Percentiles rank a stretch among this genome's conserved stretches.
Evolutionary conservation across 306 rosid species (phyloP).

Genomic region (Fragaria vesca): DNA sequence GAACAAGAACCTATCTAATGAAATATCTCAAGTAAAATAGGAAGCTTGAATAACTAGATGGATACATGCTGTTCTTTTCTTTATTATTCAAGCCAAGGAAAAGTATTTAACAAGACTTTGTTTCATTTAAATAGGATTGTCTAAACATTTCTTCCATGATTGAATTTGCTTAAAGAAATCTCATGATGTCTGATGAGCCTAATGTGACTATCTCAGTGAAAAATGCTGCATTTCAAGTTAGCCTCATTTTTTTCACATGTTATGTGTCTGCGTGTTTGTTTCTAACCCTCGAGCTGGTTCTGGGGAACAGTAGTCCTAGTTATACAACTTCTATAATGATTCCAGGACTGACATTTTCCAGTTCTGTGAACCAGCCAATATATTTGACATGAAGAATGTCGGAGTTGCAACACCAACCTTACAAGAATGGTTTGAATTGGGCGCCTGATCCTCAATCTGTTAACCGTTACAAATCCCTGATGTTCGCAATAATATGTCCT

Average conservation of each 20-base stretch:
- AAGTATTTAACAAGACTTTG: neutral
- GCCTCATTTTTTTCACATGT: neutral
- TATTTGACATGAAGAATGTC: constrained; percentile 74
- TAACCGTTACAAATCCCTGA: neutral
- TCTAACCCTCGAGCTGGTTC: neutral
- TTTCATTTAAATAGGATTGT: too few species aligned
- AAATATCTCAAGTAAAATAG: neutral
- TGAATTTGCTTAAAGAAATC: neutral
- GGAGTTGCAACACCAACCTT: constrained; percentile 66
- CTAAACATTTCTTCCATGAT: neutral
- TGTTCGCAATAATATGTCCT: neutral
- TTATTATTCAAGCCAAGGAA: neutral
- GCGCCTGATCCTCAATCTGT: constrained; percentile 36
- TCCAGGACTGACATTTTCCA: constrained; percentile 10
- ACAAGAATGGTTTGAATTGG: constrained; percentile 55
- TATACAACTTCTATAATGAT: neutral
- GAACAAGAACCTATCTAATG: neutral
- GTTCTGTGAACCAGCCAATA: constrained; percentile 57
- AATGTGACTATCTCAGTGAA: neutral
- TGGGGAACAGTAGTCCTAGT: too few species aligned
- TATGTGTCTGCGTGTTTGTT: neutral
- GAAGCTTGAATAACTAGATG: neutral
- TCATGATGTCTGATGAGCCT: neutral
- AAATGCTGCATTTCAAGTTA: neutral
- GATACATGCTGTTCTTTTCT: neutral